Percentiles rank a stretch among this genome's conserved stretches.
Conservation (phyloP, 306 rosid genomes). For the Cucurbita moschata region DNA sequence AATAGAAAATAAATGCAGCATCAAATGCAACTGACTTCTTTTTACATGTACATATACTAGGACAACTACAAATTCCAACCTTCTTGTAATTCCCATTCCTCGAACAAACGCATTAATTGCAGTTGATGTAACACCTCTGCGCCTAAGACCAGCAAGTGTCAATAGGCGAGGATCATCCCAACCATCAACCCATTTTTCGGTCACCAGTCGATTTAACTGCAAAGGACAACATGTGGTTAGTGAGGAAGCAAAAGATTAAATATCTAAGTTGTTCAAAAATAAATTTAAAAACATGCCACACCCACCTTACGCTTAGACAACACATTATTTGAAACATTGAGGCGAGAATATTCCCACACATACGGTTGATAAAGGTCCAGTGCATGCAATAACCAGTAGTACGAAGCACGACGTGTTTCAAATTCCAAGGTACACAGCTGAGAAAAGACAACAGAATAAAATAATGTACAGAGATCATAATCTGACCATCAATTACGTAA, state of each 20-base stretch:
- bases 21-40: background rate
- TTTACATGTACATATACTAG: background rate
- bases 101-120: constrained; percentile 88
- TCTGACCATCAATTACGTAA: background rate
- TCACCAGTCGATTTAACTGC: constrained; percentile 80
- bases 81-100: constrained; percentile 97
- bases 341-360: constrained; percentile 96
- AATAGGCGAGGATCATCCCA: constrained; percentile 99
- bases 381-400: constrained; percentile 77
- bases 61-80: constrained; percentile 27
- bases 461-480: background rate
- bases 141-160: constrained; percentile 88
- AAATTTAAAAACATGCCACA: background rate
- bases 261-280: background rate
- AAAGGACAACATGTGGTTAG: constrained; percentile 11
- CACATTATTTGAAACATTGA: constrained; percentile 82
- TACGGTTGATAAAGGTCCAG: constrained; percentile 70
- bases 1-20: background rate
- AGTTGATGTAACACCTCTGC: constrained; percentile 73
- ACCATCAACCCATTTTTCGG: constrained; percentile 85
- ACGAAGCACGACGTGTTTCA: constrained; percentile 97
- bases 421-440: constrained; percentile 94
- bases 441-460: constrained; percentile 13
- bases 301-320: constrained; percentile 97
- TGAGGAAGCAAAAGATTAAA: constrained; percentile 1